phyloP scores from a whole-genome alignment of 2,329 filamentous ascomycete species.

The Beauveria brongniartii region DNA sequence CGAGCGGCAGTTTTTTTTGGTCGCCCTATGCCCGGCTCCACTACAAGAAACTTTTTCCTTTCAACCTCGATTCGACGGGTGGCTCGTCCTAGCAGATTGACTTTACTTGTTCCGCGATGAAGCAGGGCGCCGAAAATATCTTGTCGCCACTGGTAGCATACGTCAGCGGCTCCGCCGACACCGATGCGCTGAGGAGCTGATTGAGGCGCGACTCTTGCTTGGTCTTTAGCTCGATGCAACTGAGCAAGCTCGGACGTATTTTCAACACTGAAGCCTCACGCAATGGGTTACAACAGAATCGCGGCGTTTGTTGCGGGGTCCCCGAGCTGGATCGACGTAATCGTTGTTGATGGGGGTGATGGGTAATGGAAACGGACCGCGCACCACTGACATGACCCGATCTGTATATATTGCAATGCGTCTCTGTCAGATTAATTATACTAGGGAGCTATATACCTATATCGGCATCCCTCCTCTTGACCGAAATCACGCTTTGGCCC shows the following conservation, averaged over 20 bases:
- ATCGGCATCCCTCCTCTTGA: no score
- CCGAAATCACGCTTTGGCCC: not conserved
- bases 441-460: no score
- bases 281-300: not conserved
- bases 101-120: not conserved
- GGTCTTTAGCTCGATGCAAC: not conserved
- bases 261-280: no score
- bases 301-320: not conserved
- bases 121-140: not conserved
- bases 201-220: no score
- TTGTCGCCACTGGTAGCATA: not conserved
- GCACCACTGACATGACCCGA: not conserved
- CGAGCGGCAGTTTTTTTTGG: no score
- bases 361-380: not conserved
- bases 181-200: no score
- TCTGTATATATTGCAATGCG: not conserved
- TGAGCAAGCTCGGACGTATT: not conserved
- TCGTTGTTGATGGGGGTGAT: no score
- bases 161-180: not conserved
- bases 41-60: not conserved
- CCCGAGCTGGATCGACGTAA: not conserved
- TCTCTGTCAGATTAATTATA: not conserved
- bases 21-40: not conserved
- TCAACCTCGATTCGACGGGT: not conserved
- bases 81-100: not conserved